phyloP scores from a whole-genome alignment of 2,329 filamentous ascomycete species.

The Monilinia fructicola region DNA sequence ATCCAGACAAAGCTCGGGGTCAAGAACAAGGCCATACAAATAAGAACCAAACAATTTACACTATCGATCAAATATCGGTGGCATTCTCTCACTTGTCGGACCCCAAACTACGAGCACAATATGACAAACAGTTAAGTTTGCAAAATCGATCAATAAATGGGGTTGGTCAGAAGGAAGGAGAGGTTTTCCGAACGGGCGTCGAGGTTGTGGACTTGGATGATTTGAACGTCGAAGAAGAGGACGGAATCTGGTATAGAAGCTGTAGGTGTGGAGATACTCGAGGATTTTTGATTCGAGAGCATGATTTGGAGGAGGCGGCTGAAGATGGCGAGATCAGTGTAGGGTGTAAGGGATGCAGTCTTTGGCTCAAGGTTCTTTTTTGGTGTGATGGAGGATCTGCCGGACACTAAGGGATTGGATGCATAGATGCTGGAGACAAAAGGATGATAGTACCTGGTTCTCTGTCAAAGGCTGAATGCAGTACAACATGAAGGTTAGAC shows the following conservation, averaged over 20 bases:
- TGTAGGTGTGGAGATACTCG: slow-evolving; percentile 65
- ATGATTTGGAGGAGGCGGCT: slow-evolving; percentile 58
- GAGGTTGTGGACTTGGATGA: slow-evolving; percentile 67
- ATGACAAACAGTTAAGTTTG: slow-evolving; percentile 51
- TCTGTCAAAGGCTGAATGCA: slow-evolving; percentile 11
- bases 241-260: slow-evolving; percentile 52
- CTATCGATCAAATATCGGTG: slow-evolving; percentile 62
- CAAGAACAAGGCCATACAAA: slow-evolving; percentile 23
- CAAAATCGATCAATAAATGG: slow-evolving; percentile 29
- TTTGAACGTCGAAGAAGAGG: slow-evolving; percentile 52
- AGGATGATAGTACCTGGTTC: not conserved
- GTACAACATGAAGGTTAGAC: slow-evolving; percentile 1
- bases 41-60: slow-evolving; percentile 42
- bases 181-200: slow-evolving; percentile 56
- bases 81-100: slow-evolving; percentile 59
- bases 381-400: slow-evolving; percentile 49
- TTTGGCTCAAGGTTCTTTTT: slow-evolving; percentile 65
- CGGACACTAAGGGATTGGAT: slow-evolving; percentile 16
- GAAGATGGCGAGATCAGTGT: slow-evolving; percentile 62
- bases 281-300: slow-evolving; percentile 59
- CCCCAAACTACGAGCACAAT: slow-evolving; percentile 50
- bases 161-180: slow-evolving; percentile 25
- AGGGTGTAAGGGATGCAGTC: slow-evolving; percentile 64
- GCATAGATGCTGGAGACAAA: slow-evolving; percentile 15
- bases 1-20: slow-evolving; percentile 48